These are phyloP conservation scores for Magnaporthales sp. DNA, from an alignment of 2,329 filamentous ascomycete genomes.

Conservation along the genomic window DNA sequence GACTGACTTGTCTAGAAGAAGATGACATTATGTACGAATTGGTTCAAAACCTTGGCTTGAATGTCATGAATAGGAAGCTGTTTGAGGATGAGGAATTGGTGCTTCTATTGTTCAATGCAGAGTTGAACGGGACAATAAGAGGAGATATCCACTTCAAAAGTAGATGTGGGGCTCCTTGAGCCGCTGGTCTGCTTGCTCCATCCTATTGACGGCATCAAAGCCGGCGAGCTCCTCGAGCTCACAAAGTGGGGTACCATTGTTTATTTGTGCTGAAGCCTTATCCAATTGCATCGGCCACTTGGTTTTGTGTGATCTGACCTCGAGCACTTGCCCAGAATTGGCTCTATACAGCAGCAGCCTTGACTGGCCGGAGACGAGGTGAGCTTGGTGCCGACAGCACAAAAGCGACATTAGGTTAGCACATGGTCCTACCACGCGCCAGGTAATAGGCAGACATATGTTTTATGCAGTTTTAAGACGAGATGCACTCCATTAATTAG, in stretches of 20 bases:
- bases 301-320: not conserved
- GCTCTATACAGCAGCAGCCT: not conserved
- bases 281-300: not conserved
- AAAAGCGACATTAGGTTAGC: not conserved
- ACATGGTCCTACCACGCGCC: not conserved
- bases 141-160: not conserved
- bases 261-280: not conserved
- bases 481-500: not conserved
- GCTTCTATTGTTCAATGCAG: constrained; percentile 2
- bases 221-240: not conserved
- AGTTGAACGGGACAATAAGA: not conserved
- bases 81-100: not conserved
- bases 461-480: not conserved
- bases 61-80: not conserved
- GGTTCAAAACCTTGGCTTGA: not conserved
- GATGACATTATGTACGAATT: not conserved
- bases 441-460: not conserved
- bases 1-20: not conserved
- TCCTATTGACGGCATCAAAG: not conserved
- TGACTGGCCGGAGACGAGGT: not conserved
- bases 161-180: not conserved
- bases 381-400: not conserved
- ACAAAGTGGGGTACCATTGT: not conserved
- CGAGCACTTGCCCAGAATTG: not conserved
- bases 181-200: not conserved